Conservation (phyloP, 257 asterid species). For the Petunia secreta region DNA sequence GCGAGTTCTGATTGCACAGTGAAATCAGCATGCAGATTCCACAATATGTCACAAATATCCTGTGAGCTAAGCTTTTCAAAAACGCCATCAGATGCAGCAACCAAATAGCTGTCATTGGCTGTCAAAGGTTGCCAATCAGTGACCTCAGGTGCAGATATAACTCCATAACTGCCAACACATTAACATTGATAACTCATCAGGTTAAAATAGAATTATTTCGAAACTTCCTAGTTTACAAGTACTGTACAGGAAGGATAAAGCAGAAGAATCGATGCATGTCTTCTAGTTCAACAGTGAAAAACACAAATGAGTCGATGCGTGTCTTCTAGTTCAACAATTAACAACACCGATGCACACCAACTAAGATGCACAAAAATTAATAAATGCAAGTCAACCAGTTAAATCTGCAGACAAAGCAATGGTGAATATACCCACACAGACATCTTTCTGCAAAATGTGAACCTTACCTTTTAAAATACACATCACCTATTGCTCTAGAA, state of each 20-base stretch:
- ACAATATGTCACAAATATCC: slow-evolving; percentile 82
- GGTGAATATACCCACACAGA: neutral
- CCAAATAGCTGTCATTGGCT: slow-evolving; percentile 80
- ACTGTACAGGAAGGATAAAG: neutral
- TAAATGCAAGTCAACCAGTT: slow-evolving; percentile 9
- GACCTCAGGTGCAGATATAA: slow-evolving; percentile 95
- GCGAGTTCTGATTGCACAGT: slow-evolving; percentile 43
- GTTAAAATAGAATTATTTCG: slow-evolving; percentile 7
- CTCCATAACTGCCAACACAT: slow-evolving; percentile 76
- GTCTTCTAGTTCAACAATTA: neutral
- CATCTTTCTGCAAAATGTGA: slow-evolving; percentile 21
- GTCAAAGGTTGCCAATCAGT: slow-evolving; percentile 91
- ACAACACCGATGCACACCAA: neutral
- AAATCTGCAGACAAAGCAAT: slow-evolving; percentile 10
- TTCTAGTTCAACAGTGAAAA: neutral
- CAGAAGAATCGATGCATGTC: neutral
- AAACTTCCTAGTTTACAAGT: slow-evolving; percentile 17
- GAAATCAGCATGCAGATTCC: slow-evolving; percentile 61
- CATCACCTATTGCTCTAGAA: slow-evolving; percentile 92
- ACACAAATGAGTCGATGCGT: neutral
- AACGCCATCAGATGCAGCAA: slow-evolving; percentile 93
- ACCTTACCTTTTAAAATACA: slow-evolving; percentile 69
- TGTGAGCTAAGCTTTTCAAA: slow-evolving; percentile 85
- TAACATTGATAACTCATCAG: slow-evolving; percentile 28
- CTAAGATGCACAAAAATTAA: slow-evolving; percentile 10